Evolutionary conservation across 2,329 filamentous ascomycete genomes (phyloP).

Genomic region (Colletotrichum lupini): DNA sequence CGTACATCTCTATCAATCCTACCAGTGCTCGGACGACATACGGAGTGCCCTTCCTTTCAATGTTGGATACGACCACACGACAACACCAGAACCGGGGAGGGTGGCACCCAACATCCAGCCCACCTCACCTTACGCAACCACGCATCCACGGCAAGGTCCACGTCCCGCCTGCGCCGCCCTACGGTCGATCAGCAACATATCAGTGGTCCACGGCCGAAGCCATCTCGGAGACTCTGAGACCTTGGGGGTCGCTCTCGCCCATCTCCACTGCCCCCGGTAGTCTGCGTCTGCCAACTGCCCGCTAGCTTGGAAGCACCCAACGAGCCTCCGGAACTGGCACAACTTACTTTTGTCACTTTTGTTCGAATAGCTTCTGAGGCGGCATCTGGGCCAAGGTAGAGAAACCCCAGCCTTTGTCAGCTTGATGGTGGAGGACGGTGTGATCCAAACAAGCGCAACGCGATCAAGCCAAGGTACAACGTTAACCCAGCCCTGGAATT

Average conservation of each 20-base stretch:
- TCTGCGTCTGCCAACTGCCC: background rate
- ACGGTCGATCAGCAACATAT: background rate
- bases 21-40: background rate
- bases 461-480: too few relatives aligned
- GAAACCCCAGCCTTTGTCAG: too few relatives aligned
- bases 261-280: background rate
- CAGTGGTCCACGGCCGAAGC: slow-evolving; percentile 2
- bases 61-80: background rate
- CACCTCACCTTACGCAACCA: too few relatives aligned
- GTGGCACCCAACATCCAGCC: background rate
- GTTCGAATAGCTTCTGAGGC: too few relatives aligned
- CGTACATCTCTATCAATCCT: background rate
- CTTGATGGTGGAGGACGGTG: too few relatives aligned
- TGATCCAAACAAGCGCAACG: too few relatives aligned
- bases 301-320: slow-evolving; percentile 10
- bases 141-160: background rate
- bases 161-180: slow-evolving; percentile 8
- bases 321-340: slow-evolving; percentile 3
- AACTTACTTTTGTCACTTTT: too few relatives aligned
- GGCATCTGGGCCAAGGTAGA: too few relatives aligned
- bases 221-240: background rate
- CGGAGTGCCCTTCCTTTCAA: background rate
- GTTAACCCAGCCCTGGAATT: background rate
- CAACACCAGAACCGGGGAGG: background rate
- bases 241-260: too few relatives aligned